Percentiles rank a stretch among this genome's conserved stretches.
phyloP scores from a whole-genome alignment of 768 basidiomycete species.

The Pleurotus platypus region DNA sequence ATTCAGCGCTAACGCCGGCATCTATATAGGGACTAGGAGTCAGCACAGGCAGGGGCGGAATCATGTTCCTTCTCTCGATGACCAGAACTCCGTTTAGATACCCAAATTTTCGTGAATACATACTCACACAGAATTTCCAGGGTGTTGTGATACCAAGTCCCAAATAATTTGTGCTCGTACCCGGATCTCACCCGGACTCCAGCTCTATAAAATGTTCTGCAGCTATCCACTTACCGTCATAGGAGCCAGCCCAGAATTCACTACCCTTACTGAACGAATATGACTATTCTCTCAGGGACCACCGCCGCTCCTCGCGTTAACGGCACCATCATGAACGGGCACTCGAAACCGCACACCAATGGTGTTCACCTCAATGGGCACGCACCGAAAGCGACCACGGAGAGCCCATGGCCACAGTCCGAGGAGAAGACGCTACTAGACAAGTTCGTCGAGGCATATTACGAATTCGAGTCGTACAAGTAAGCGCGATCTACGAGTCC shows the following conservation, averaged over 20 bases:
- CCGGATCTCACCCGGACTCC: conserved; percentile 10
- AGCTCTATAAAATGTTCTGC: not conserved
- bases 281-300: conserved; percentile 1
- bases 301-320: not conserved
- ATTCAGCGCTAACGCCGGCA: too few relatives aligned
- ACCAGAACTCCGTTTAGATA: not conserved
- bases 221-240: not conserved
- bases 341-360: not conserved
- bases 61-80: too few relatives aligned
- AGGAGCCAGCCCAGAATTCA: not conserved
- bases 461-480: conserved; percentile 57
- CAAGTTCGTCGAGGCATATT: conserved; percentile 44
- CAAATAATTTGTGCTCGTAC: not conserved
- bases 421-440: not conserved
- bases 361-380: not conserved
- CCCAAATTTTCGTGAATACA: not conserved
- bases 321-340: not conserved
- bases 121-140: not conserved
- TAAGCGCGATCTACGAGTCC: conserved; percentile 20
- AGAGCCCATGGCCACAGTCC: not conserved
- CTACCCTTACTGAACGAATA: not conserved
- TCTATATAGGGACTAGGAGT: too few relatives aligned
- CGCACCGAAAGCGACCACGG: not conserved
- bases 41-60: too few relatives aligned
- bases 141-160: not conserved